Conservation (phyloP, 345 rosid species). For the Corchorus olitorius region DNA sequence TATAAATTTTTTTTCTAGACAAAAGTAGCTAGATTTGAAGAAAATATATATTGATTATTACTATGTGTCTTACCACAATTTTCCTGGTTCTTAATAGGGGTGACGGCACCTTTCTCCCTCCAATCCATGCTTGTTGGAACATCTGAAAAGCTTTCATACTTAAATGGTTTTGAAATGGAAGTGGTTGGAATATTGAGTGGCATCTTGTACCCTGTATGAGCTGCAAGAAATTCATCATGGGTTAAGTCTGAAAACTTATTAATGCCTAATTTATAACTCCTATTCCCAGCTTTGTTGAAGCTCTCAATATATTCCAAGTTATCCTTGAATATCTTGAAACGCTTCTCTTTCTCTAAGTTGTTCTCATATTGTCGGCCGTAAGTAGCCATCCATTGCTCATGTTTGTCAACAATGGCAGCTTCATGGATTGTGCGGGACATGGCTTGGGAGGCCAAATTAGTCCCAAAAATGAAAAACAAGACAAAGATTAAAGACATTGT, state of each 20-base stretch:
- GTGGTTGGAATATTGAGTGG: neutral
- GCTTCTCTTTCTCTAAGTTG: constrained; percentile 56
- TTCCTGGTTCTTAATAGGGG: constrained; percentile 76
- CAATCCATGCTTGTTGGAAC: constrained; percentile 54
- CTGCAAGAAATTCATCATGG: constrained; percentile 54
- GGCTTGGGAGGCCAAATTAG: constrained; percentile 22
- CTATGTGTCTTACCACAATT: constrained; percentile 51
- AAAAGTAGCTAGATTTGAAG: too few relatives aligned
- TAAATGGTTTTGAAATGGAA: neutral
- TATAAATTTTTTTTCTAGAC: too few relatives aligned
- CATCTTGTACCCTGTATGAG: neutral
- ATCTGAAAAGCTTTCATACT: constrained; percentile 9
- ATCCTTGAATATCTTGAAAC: constrained; percentile 56
- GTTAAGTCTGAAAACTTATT: constrained; percentile 63
- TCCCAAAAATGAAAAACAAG: constrained; percentile 20
- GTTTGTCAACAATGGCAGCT: constrained; percentile 18
- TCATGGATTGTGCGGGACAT: constrained; percentile 17
- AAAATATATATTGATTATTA: neutral
- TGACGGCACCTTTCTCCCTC: constrained; percentile 83
- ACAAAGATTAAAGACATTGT: neutral
- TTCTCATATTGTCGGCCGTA: constrained; percentile 50
- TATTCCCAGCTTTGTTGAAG: constrained; percentile 47
- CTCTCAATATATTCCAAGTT: constrained; percentile 59
- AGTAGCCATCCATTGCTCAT: constrained; percentile 52
- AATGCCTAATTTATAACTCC: constrained; percentile 46